Base-by-base conservation (phyloP, 2,329 filamentous ascomycete genomes). In the Volutella citrinella region DNA sequence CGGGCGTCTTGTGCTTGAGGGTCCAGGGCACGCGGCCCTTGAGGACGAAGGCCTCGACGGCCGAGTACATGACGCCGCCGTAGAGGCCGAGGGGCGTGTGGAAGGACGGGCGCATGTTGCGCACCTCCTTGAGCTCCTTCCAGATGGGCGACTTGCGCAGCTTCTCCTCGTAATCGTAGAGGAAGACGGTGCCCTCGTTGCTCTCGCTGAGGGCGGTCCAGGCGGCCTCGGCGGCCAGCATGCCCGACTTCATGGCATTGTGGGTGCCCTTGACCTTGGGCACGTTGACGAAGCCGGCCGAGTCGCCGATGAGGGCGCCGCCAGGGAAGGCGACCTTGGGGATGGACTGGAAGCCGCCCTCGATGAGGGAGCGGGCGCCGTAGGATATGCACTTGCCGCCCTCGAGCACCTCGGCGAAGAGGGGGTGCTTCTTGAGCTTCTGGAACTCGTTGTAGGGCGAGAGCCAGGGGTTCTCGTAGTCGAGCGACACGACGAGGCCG, bases 261-360 rank as follows among this genome's bases (percentile, higher is more conserved):
- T 98, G 93, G 1, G 91, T 96, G 38, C 93, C 93, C 69, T 98
- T 98, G 64, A 98, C 87, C 70, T 98, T 98, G 46, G 93, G 93
- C 12, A 98, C 85, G 56, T 98, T 98, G 63, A 98, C 75, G 57
- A 98, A 95, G 6, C 93, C 93, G 18, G 93, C 93, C 13, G 90
- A 94, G 65, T 98, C 93, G 34, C 93, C 93, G 49, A 98, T 94
- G 27, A 98, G 72, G 28, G 93, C 93, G 38, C 93, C 93, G 40
- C 93, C 93, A 16, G 93, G 93, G 65, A 98, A 98, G 15, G 91
- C 85, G 30, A 93, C 89, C 65, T 96, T 96, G 36, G 93, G 93
- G 52, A 98, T 96, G 4, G 89, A 95, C 67, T 98, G 93, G 66
- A 94, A 96, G 16, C 93, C 93, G 43, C 93, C 93, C 65, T 98